Evolutionary conservation across 78 protist species (phyloP).

Genomic region (Dictyostelium purpureum): DNA sequence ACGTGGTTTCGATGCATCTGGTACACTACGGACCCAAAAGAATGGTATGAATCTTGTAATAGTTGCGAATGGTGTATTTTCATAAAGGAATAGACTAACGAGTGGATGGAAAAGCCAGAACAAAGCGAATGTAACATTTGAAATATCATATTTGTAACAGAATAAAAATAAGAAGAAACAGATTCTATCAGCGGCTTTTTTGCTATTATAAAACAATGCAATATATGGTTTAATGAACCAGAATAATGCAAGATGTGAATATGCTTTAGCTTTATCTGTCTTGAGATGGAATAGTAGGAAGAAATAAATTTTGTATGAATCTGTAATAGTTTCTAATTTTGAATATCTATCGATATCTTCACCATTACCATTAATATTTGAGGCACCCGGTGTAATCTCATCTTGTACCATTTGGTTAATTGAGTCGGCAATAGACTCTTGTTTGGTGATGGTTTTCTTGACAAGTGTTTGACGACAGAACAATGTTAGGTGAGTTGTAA

Average conservation of each 20-base stretch:
- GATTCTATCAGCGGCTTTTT: not conserved
- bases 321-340: not conserved
- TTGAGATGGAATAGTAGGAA: constrained; percentile 27
- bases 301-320: not conserved
- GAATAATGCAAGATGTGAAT: constrained; percentile 16
- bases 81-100: constrained; percentile 29
- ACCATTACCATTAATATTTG: not conserved
- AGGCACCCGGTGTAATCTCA: not conserved
- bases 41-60: constrained; percentile 36
- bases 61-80: not conserved
- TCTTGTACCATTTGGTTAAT: not conserved
- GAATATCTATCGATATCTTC: not conserved
- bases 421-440: not conserved
- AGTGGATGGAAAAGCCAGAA: constrained; percentile 71
- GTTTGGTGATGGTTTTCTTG: not conserved
- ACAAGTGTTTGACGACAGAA: not conserved
- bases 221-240: constrained; percentile 51
- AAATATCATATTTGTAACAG: not conserved
- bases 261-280: not conserved
- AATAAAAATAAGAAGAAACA: not conserved
- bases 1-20: not conserved
- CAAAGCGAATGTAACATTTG: not conserved
- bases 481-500: constrained; percentile 7
- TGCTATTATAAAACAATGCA: constrained; percentile 20
- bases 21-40: constrained; percentile 1